Evolutionary conservation across 1,284 basidiomycete genomes (phyloP).

Genomic region (Ganoderma lucidum): DNA sequence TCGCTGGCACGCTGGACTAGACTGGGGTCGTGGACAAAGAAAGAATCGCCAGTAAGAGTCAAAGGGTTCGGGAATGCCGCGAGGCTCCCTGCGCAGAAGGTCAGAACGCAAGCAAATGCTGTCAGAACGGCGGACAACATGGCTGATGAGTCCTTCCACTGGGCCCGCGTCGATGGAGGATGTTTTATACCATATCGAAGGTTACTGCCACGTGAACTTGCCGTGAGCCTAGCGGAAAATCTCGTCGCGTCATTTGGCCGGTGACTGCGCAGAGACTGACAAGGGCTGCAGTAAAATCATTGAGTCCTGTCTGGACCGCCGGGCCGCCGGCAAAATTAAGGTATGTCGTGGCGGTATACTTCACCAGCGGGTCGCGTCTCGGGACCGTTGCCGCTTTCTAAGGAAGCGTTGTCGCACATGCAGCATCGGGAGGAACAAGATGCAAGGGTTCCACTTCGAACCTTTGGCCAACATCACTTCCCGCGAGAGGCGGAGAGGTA

Average conservation of each 20-base stretch:
- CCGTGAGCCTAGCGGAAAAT: background rate
- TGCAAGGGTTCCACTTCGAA: background rate
- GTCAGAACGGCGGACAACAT: slow-evolving; percentile 4
- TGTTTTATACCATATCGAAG: background rate
- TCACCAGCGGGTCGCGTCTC: background rate
- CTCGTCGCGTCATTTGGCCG: slow-evolving; percentile 1
- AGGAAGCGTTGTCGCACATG: background rate
- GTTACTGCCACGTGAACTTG: background rate
- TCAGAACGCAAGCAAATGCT: slow-evolving; percentile 13
- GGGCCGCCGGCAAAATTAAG: slow-evolving; percentile 7
- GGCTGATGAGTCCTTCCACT: background rate
- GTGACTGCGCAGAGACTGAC: background rate
- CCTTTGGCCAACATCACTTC: background rate
- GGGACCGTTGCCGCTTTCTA: no score
- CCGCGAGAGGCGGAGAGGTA: background rate
- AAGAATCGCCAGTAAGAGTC: slow-evolving; percentile 21
- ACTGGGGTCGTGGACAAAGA: slow-evolving; percentile 33
- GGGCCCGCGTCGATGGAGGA: background rate
- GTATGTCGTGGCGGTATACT: slow-evolving; percentile 2
- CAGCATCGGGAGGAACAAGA: background rate
- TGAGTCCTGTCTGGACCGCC: background rate
- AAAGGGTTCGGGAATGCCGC: slow-evolving; percentile 33
- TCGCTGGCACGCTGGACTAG: slow-evolving; percentile 31
- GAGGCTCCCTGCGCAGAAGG: slow-evolving; percentile 9
- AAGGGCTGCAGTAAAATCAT: background rate